Percentiles rank a stretch among this genome's conserved stretches.
phyloP scores from a whole-genome alignment of 179 eudicot genomes.

The Beta corolliflora region DNA sequence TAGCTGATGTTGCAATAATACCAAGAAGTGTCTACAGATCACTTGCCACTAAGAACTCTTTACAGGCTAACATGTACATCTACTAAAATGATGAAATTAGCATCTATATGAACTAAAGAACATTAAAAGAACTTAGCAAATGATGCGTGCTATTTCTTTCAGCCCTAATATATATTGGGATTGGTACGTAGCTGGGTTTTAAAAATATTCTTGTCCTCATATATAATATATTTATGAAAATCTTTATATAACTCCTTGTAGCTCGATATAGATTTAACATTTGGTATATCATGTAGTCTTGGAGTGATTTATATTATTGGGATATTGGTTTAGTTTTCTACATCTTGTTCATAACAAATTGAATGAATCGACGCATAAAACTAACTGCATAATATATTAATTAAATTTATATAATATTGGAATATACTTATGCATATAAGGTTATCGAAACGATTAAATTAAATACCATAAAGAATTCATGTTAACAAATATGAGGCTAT shows the following conservation, averaged over 20 bases:
- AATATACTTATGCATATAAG: neutral
- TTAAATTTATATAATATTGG: neutral
- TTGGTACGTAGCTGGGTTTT: too few species aligned
- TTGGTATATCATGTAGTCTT: too few species aligned
- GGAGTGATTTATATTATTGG: too few species aligned
- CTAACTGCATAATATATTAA: too few species aligned
- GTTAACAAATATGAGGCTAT: constrained; percentile 1
- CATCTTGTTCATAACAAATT: too few species aligned
- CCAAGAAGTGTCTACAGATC: constrained; percentile 8
- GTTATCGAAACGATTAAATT: neutral
- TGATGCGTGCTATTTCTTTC: neutral
- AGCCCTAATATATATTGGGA: neutral
- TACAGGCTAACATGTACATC: constrained; percentile 12
- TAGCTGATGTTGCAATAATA: constrained; percentile 14
- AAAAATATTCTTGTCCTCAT: too few species aligned
- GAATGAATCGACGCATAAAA: too few species aligned
- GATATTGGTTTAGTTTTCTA: too few species aligned
- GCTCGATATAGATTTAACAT: too few species aligned
- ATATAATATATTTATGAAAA: too few species aligned
- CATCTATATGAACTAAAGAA: neutral
- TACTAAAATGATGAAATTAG: neutral
- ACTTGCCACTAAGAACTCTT: constrained; percentile 15
- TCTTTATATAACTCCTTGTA: too few species aligned
- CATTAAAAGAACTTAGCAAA: neutral
- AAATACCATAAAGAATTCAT: neutral